phyloP scores from a whole-genome alignment of 768 basidiomycete genomes.

The Amanita subjunquillea region DNA sequence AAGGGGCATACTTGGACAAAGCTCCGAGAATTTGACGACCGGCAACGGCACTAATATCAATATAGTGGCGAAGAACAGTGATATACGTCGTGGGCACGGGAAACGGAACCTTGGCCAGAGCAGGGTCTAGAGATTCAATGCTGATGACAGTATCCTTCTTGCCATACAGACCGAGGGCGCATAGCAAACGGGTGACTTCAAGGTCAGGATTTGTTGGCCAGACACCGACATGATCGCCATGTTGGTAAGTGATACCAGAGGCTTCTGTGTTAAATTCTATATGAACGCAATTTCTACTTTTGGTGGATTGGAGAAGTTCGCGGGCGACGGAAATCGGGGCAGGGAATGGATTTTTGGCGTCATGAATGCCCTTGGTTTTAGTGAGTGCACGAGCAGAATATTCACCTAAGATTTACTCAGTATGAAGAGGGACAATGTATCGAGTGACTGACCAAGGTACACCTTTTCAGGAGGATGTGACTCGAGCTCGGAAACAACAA shows the following conservation, averaged over 20 bases:
- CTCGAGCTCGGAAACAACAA: constrained; percentile 77
- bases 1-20: constrained; percentile 83
- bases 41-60: constrained; percentile 91
- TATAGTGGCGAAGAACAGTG: constrained; percentile 91
- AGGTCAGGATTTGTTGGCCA: constrained; percentile 94
- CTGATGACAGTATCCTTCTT: constrained; percentile 79
- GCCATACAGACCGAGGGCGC: constrained; percentile 71
- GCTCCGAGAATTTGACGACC: constrained; percentile 89
- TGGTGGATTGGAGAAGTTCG: constrained; percentile 72
- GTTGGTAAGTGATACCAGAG: constrained; percentile 96
- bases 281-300: constrained; percentile 87
- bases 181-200: constrained; percentile 85
- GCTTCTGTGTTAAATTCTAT: constrained; percentile 91
- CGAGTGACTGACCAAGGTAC: constrained; percentile 61
- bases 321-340: constrained; percentile 68
- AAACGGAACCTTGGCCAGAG: constrained; percentile 97
- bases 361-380: constrained; percentile 91
- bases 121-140: constrained; percentile 96
- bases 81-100: constrained; percentile 93
- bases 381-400: constrained; percentile 91
- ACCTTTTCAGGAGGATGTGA: constrained; percentile 78
- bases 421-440: not conserved
- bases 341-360: constrained; percentile 94
- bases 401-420: constrained; percentile 51
- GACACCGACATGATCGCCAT: constrained; percentile 95